phyloP scores from a whole-genome alignment of 257 asterid genomes.

The Solanum pennellii region DNA sequence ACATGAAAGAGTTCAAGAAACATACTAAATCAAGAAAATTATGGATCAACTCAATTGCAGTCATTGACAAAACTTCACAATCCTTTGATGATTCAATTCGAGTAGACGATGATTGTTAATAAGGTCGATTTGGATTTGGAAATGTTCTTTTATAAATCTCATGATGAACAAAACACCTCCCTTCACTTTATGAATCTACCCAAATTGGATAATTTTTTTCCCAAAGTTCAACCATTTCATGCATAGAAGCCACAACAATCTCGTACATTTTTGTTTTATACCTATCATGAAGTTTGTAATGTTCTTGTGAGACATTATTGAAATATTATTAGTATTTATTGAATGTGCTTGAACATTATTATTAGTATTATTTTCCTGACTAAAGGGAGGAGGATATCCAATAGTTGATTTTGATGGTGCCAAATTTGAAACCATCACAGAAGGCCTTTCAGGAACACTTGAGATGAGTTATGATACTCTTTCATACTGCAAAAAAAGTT shows the following conservation, averaged over 20 bases:
- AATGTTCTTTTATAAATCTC: slow-evolving; percentile 41
- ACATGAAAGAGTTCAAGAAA: background rate
- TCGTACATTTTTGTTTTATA: slow-evolving; percentile 22
- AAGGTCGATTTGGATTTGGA: slow-evolving; percentile 19
- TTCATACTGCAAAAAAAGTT: slow-evolving; percentile 16
- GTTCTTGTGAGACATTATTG: background rate
- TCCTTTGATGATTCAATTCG: slow-evolving; percentile 61
- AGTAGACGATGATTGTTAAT: slow-evolving; percentile 14
- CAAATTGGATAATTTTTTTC: slow-evolving; percentile 48
- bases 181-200: slow-evolving; percentile 30
- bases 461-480: slow-evolving; percentile 12
- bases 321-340: background rate
- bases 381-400: background rate
- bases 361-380: background rate
- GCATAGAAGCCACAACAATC: slow-evolving; percentile 29
- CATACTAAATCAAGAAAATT: slow-evolving; percentile 49
- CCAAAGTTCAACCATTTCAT: background rate
- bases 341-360: background rate
- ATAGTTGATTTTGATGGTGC: background rate
- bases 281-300: slow-evolving; percentile 6
- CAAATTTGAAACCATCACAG: background rate
- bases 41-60: slow-evolving; percentile 29
- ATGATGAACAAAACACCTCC: slow-evolving; percentile 28
- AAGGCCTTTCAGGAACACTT: slow-evolving; percentile 20
- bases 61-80: slow-evolving; percentile 38